Evolutionary conservation across 805 yeast genomes (phyloP), one percentile per base, ranked within the genome.

Genomic region (Danielia oregonensis): DNA sequence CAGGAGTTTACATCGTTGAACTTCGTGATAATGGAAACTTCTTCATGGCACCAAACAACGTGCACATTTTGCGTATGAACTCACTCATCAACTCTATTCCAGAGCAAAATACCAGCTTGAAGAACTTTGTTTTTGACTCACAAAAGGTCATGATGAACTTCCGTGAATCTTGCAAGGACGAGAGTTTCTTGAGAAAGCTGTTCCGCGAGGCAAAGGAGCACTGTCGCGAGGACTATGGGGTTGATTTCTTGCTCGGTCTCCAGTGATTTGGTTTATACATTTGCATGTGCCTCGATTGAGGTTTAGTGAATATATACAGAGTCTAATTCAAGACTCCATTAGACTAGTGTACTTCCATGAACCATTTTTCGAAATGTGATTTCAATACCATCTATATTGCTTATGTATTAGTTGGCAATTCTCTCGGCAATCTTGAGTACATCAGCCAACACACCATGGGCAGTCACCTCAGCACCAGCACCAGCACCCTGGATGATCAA

Each of bases 401-500:
- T 36, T n/a, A n/a, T n/a, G n/a, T n/a, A n/a, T n/a, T 59, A 69
- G 30, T 59, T 56, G 32, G 80, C 82, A 34, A 86, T 62, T 70
- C 96, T 80, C 67, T 89, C 88, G 28, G 94, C 96, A 50, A 87
- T 81, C 72, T 87, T 93, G 57, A 93, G 75, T 24, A 86, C 81
- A 59, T 93, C 99, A 35, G 94, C 95, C 48, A 93, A 74, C 28
- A 93, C 97, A 63, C 98, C 99, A 40, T 65, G 72, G 29, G 82
- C 81, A 33, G 82, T 76, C 29, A 76, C 79, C 24, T 74, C 82
- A 35, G 81, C 79, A 93, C 51, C 95, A 77, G 82, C 81, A 54
- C 95, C 99, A 21, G 99, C 98, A 65, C 99, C 99, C 73, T 93
- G 98, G 52, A 93, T 76, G 43, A 93, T 82, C 59, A 93, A 73